Percentiles rank a stretch among this genome's conserved stretches.
Evolutionary conservation across 148 eudicot genomes (phyloP).

Genomic region (Nepenthes gracilis): DNA sequence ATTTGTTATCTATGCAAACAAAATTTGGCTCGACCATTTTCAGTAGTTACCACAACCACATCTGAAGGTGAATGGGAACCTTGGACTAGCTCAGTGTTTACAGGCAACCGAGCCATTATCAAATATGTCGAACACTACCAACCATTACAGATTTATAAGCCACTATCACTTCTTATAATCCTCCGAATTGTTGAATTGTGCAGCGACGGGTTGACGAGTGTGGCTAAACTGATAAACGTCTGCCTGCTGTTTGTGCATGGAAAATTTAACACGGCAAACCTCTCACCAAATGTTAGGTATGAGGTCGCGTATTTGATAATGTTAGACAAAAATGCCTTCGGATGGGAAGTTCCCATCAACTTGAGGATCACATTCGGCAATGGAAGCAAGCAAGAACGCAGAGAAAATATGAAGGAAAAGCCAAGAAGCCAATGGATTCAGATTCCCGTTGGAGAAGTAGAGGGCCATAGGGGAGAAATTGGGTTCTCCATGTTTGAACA

Average conservation of each 20-base stretch:
- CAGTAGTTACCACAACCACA: too few relatives aligned
- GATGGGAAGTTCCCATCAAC: conserved; percentile 64
- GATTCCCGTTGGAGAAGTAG: conserved; percentile 42
- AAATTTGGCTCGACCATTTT: too few relatives aligned
- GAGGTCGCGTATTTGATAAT: conserved; percentile 41
- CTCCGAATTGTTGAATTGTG: too few relatives aligned
- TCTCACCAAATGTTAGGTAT: conserved; percentile 36
- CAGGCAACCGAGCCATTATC: too few relatives aligned
- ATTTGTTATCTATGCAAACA: too few relatives aligned
- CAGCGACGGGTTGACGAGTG: conserved; percentile 16
- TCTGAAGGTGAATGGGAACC: too few relatives aligned
- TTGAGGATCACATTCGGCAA: conserved; percentile 48
- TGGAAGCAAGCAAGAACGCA: conserved; percentile 45
- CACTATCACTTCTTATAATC: too few relatives aligned
- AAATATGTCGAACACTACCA: too few relatives aligned
- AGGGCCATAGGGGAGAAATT: conserved; percentile 33
- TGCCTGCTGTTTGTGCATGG: conserved; percentile 72
- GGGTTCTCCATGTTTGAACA: conserved; percentile 55
- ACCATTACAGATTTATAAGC: too few relatives aligned
- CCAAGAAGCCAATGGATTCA: conserved; percentile 57
- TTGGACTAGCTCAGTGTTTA: too few relatives aligned
- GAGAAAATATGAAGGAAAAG: conserved; percentile 32
- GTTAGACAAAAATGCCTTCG: conserved; percentile 39
- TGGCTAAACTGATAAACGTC: conserved; percentile 46
- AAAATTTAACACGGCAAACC: conserved; percentile 25